Conservation (phyloP, 805 yeast species). For the Pichia eremophila region DNA sequence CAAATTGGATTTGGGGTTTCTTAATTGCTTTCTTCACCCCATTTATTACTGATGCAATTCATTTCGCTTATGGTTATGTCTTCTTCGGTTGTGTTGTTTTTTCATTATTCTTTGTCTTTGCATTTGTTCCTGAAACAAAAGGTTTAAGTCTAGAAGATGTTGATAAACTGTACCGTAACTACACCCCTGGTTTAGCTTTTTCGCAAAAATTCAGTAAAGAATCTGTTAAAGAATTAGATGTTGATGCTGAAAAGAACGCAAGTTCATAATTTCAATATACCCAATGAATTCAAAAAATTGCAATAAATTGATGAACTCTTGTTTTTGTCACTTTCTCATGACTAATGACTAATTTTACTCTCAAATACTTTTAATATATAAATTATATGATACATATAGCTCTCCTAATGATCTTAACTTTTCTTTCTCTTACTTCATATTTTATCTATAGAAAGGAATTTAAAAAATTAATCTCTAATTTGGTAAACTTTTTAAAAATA, state of each 20-base stretch:
- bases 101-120: conserved; percentile 44
- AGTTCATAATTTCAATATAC: neutral
- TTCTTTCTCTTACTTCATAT: too few relatives aligned
- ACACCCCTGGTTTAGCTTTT: conserved; percentile 27
- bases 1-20: conserved; percentile 58
- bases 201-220: conserved; percentile 18
- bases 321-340: too few relatives aligned
- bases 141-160: conserved; percentile 50
- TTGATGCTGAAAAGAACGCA: neutral
- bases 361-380: too few relatives aligned
- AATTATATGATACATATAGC: too few relatives aligned
- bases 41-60: conserved; percentile 43
- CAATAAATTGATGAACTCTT: too few relatives aligned
- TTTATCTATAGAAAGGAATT: neutral
- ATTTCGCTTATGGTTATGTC: conserved; percentile 49
- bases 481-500: conserved; percentile 6
- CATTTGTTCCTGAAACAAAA: conserved; percentile 46
- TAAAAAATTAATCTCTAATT: conserved; percentile 6
- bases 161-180: conserved; percentile 36
- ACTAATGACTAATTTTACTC: too few relatives aligned
- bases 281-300: neutral
- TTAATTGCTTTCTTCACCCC: conserved; percentile 51
- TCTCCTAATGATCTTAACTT: too few relatives aligned
- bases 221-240: neutral
- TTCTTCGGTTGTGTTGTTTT: conserved; percentile 47